Evolutionary conservation across 2,329 filamentous ascomycete species (phyloP).

Genomic region (Chaetomium strumarium): DNA sequence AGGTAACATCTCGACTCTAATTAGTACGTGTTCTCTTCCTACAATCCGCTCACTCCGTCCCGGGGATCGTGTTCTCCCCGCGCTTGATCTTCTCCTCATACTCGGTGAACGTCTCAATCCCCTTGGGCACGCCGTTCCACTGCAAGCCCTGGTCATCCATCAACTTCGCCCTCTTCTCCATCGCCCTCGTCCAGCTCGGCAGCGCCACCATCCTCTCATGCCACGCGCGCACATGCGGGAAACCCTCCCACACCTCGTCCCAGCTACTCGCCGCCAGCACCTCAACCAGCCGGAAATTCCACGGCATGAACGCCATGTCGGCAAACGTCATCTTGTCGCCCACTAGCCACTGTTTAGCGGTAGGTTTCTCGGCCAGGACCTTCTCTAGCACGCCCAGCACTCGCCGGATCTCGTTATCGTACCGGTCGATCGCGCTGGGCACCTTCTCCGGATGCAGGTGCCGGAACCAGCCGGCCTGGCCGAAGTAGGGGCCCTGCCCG

Average conservation of each 20-base stretch:
- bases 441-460: conserved; percentile 25
- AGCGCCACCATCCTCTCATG: conserved; percentile 31
- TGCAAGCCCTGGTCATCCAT: conserved; percentile 34
- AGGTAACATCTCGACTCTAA: too few relatives aligned
- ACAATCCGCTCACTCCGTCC: not conserved
- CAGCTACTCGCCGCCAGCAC: conserved; percentile 18
- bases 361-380: not conserved
- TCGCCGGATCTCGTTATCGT: conserved; percentile 23
- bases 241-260: conserved; percentile 25
- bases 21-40: too few relatives aligned
- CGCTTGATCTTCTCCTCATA: conserved; percentile 26
- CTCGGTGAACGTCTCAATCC: conserved; percentile 27
- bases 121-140: conserved; percentile 34
- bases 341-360: not conserved
- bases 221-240: conserved; percentile 30
- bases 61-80: not conserved
- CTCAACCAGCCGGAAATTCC: conserved; percentile 20
- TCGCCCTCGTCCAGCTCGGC: conserved; percentile 30
- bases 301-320: conserved; percentile 1
- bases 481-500: conserved; percentile 40
- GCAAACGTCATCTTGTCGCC: not conserved
- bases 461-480: conserved; percentile 28
- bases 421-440: conserved; percentile 23
- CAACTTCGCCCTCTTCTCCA: conserved; percentile 28
- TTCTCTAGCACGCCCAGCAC: conserved; percentile 25